Conservation (phyloP, 1,284 basidiomycete genomes). For the Exsudoporus floridanus region DNA sequence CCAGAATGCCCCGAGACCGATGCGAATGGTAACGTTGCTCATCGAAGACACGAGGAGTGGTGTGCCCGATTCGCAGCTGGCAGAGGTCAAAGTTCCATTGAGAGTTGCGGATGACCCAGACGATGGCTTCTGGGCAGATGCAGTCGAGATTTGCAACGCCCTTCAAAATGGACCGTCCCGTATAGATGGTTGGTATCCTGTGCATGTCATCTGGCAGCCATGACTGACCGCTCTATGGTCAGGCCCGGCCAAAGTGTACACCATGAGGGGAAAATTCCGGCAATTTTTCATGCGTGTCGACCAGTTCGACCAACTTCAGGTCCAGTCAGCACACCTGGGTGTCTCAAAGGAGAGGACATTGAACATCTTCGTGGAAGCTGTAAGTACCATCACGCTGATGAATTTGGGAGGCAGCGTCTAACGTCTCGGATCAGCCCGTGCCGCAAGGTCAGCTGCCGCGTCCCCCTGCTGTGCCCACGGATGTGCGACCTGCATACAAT, state of each 20-base stretch:
- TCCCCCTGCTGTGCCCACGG: constrained; percentile 24
- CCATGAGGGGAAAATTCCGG: constrained; percentile 64
- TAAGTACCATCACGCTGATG: constrained; percentile 27
- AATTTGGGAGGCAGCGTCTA: constrained; percentile 1
- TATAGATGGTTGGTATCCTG: constrained; percentile 56
- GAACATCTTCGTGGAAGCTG: constrained; percentile 50
- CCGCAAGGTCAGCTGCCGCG: constrained; percentile 33
- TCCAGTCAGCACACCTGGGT: constrained; percentile 45
- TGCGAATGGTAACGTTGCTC: constrained; percentile 58
- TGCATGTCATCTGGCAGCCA: background rate
- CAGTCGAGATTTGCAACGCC: constrained; percentile 55
- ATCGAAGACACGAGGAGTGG: constrained; percentile 61
- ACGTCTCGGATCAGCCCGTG: constrained; percentile 24
- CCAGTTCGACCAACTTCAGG: constrained; percentile 47
- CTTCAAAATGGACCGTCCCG: constrained; percentile 63
- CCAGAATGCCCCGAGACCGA: constrained; percentile 10
- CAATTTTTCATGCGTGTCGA: constrained; percentile 68
- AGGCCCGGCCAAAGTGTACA: constrained; percentile 71
- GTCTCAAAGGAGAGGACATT: constrained; percentile 48
- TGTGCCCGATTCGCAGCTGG: constrained; percentile 53
- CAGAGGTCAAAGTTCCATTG: constrained; percentile 62
- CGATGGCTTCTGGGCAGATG: constrained; percentile 68
- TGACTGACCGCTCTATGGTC: constrained; percentile 7
- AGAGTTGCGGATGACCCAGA: constrained; percentile 44
- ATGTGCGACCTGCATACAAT: constrained; percentile 12